Conservation (phyloP, 2,329 filamentous ascomycete species). For the Monilinia laxa region DNA sequence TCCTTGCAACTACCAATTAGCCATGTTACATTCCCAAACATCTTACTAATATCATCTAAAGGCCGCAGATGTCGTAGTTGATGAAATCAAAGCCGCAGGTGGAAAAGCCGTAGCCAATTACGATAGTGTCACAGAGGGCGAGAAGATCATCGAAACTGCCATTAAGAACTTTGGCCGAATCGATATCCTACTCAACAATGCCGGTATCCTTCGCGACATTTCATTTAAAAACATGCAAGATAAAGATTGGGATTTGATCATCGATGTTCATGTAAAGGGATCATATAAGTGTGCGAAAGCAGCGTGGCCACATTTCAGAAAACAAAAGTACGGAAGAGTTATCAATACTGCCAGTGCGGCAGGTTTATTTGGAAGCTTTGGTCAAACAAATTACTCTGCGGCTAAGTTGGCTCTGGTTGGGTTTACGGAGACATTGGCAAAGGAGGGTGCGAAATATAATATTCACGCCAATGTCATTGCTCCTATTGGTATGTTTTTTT, state of each 20-base stretch:
- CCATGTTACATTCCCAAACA: constrained; percentile 15
- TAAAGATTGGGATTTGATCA: constrained; percentile 92
- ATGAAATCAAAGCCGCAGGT: constrained; percentile 81
- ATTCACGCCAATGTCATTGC: constrained; percentile 94
- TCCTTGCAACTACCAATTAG: background rate
- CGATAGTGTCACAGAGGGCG: constrained; percentile 89
- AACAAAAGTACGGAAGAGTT: constrained; percentile 95
- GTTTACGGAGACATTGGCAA: constrained; percentile 96
- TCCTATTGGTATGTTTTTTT: constrained; percentile 57
- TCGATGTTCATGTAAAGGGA: constrained; percentile 87
- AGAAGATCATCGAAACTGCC: constrained; percentile 88
- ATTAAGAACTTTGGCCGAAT: constrained; percentile 80
- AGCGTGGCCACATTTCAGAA: constrained; percentile 96
- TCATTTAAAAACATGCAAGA: constrained; percentile 99
- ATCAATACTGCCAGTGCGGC: constrained; percentile 98
- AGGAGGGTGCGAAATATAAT: constrained; percentile 98
- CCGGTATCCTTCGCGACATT: constrained; percentile 85
- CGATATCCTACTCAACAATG: constrained; percentile 96
- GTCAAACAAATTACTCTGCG: constrained; percentile 94
- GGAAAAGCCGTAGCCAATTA: constrained; percentile 98
- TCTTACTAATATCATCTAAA: constrained; percentile 41
- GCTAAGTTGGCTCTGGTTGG: constrained; percentile 94
- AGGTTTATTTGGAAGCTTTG: constrained; percentile 92
- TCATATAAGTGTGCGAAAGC: constrained; percentile 94
- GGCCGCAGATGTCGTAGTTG: constrained; percentile 80